phyloP scores from a whole-genome alignment of 164 flowering plant species.

The Magnolia kwangsiensis region DNA sequence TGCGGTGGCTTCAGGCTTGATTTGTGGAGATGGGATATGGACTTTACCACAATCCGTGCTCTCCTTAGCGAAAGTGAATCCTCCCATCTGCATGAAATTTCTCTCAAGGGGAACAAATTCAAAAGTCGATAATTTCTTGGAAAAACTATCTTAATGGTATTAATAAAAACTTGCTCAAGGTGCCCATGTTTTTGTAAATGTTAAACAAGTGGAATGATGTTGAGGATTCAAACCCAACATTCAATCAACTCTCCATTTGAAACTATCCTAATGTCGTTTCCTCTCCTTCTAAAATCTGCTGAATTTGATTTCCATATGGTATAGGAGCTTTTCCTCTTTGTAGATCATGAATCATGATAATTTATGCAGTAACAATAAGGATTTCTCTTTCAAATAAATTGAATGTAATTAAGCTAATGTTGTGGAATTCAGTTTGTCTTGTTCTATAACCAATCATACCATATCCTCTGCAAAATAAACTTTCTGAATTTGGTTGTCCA shows the following conservation, averaged over 20 bases:
- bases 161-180: neutral
- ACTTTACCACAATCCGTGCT: slow-evolving; percentile 47
- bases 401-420: neutral
- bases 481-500: neutral
- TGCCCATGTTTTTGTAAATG: neutral
- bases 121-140: slow-evolving; percentile 36
- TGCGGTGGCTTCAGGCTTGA: slow-evolving; percentile 59
- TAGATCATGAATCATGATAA: neutral
- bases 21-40: slow-evolving; percentile 63
- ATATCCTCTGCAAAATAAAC: too few relatives aligned
- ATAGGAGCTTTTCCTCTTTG: neutral
- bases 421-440: neutral
- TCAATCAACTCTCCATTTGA: neutral
- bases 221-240: neutral
- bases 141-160: neutral
- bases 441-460: too few relatives aligned
- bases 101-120: slow-evolving; percentile 31
- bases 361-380: neutral
- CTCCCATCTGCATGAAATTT: slow-evolving; percentile 59
- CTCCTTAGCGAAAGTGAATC: slow-evolving; percentile 38
- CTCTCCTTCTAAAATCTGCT: neutral
- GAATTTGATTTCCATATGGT: neutral
- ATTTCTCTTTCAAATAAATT: neutral
- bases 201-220: neutral
- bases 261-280: neutral